phyloP scores from a whole-genome alignment of 164 flowering plant genomes.

The Akebia trifoliata region DNA sequence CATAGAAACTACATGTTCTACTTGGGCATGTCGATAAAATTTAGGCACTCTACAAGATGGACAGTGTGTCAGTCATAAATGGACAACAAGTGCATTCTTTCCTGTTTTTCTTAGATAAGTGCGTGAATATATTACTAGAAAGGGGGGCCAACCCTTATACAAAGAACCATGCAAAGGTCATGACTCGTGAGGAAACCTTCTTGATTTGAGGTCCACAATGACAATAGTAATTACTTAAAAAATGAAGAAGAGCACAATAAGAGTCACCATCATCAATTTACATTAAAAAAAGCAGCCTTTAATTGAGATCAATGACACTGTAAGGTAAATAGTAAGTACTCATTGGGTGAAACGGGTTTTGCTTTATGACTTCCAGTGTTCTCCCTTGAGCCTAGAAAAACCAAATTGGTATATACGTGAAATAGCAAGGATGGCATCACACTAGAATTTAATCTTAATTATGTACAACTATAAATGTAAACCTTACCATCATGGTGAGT shows the following conservation, averaged over 20 bases:
- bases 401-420: background rate
- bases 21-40: no score
- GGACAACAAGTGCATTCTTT: no score
- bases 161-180: no score
- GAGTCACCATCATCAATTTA: constrained; percentile 10
- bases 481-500: constrained; percentile 17
- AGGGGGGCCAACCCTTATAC: no score
- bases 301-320: constrained; percentile 4
- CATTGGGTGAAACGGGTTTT: constrained; percentile 20
- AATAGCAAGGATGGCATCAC: background rate
- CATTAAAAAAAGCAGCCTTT: constrained; percentile 9
- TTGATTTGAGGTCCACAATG: no score
- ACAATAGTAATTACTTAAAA: no score
- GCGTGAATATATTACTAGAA: no score
- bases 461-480: background rate
- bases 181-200: no score
- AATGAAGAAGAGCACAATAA: constrained; percentile 1
- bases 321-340: constrained; percentile 32
- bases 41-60: no score
- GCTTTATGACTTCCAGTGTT: constrained; percentile 10
- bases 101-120: no score
- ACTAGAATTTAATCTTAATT: background rate
- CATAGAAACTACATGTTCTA: no score
- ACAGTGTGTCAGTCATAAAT: no score
- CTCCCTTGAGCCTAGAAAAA: constrained; percentile 22